Conservation (phyloP, 2,329 filamentous ascomycete genomes). For the Metarhizium guizhouense region DNA sequence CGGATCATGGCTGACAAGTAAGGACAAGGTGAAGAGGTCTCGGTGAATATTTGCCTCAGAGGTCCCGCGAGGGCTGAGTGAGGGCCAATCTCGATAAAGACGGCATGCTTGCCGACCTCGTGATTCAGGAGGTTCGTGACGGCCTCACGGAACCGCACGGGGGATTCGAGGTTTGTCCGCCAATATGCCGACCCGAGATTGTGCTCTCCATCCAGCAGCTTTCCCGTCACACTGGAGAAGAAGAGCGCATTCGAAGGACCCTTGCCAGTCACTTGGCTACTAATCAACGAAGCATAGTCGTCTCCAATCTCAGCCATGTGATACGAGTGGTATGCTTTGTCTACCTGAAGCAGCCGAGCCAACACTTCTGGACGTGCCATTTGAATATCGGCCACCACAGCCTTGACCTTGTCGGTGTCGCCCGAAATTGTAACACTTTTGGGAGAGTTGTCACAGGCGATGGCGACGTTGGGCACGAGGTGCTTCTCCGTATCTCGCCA, state of each 20-base stretch:
- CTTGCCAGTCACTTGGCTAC: background rate
- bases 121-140: slow-evolving; percentile 6
- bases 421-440: slow-evolving; percentile 20
- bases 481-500: slow-evolving; percentile 14
- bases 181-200: slow-evolving; percentile 7
- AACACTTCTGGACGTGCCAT: slow-evolving; percentile 11
- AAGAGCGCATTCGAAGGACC: background rate
- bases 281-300: background rate
- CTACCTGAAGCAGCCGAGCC: slow-evolving; percentile 15
- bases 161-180: slow-evolving; percentile 9
- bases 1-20: slow-evolving; percentile 12
- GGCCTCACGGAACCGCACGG: slow-evolving; percentile 9
- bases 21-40: slow-evolving; percentile 6
- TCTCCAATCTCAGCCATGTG: background rate
- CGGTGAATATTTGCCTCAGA: slow-evolving; percentile 13
- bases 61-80: slow-evolving; percentile 17
- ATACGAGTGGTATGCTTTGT: slow-evolving; percentile 24
- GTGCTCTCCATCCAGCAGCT: background rate
- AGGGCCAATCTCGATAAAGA: slow-evolving; percentile 18
- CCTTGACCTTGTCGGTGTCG: slow-evolving; percentile 13
- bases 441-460: slow-evolving; percentile 22
- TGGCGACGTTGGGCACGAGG: slow-evolving; percentile 9
- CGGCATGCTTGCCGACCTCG: background rate
- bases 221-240: slow-evolving; percentile 4
- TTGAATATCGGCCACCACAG: slow-evolving; percentile 15